Conservation (phyloP, 345 rosid genomes). For the Moricandia arvensis region DNA sequence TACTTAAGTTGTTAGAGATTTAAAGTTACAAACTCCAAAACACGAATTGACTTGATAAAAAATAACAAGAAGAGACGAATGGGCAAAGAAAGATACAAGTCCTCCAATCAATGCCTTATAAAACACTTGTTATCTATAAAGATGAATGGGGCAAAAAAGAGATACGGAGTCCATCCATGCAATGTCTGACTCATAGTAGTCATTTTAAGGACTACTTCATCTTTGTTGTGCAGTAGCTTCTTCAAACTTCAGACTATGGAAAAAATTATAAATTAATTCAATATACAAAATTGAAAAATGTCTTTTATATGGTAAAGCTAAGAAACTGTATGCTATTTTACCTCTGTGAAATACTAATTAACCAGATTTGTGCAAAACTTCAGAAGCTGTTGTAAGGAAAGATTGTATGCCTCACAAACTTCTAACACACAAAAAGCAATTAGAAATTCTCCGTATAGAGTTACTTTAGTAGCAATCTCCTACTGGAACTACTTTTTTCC, state of each 20-base stretch:
- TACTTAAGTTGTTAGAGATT: conserved; percentile 30
- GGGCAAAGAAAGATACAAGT: too few relatives aligned
- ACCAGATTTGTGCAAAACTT: conserved; percentile 77
- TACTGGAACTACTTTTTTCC: background rate
- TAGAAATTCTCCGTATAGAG: background rate
- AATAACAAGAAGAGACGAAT: too few relatives aligned
- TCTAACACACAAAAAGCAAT: background rate
- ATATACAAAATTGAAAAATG: conserved; percentile 11
- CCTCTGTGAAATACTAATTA: conserved; percentile 69
- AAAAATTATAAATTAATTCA: conserved; percentile 13
- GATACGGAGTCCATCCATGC: conserved; percentile 96
- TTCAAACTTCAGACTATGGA: conserved; percentile 73
- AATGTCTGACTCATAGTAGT: conserved; percentile 81
- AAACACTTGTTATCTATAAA: background rate
- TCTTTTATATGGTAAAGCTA: background rate
- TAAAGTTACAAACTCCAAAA: background rate
- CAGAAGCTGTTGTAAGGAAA: conserved; percentile 60
- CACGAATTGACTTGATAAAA: too few relatives aligned
- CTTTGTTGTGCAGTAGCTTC: conserved; percentile 80
- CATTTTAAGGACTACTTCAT: conserved; percentile 81
- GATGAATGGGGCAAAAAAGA: conserved; percentile 3
- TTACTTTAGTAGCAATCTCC: background rate
- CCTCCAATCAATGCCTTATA: too few relatives aligned
- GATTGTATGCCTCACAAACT: conserved; percentile 16
- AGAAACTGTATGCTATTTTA: conserved; percentile 30